Percentiles rank a stretch among this genome's conserved stretches.
phyloP scores from a whole-genome alignment of 257 asterid genomes.

The Solanum sitiens region DNA sequence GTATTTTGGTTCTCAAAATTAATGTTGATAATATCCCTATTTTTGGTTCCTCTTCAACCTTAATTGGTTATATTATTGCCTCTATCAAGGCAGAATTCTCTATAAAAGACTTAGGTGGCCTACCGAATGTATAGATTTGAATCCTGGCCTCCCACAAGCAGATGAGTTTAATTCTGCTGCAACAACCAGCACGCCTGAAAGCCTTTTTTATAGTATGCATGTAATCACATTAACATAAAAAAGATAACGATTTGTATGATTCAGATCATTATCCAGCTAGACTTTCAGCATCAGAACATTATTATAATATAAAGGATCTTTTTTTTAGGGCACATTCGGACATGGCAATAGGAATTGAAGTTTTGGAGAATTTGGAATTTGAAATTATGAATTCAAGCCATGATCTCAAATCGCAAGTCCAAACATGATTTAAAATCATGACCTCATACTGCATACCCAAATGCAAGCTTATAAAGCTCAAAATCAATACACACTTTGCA shows the following conservation, averaged over 20 bases:
- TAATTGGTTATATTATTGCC: background rate
- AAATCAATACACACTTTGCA: background rate
- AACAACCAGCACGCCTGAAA: background rate
- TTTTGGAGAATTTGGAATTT: background rate
- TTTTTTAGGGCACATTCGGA: background rate
- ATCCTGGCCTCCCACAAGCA: background rate
- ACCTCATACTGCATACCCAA: background rate
- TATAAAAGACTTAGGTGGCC: background rate
- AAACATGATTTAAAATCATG: background rate
- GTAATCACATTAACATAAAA: background rate
- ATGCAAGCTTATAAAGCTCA: background rate
- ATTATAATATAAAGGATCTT: background rate
- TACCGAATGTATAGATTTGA: background rate
- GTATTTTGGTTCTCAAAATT: background rate
- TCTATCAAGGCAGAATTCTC: background rate
- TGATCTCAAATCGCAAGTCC: background rate
- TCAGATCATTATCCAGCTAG: background rate
- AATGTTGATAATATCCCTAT: background rate
- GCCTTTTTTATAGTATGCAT: background rate
- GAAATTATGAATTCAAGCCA: background rate
- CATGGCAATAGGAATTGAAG: background rate
- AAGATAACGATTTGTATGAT: background rate
- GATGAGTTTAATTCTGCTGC: background rate
- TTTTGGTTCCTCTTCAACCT: background rate
- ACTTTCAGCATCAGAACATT: background rate